Percentiles rank a stretch among this genome's conserved stretches.
Conservation (phyloP, 225 moss, liverwort and hornwort species). For the Pseudisothecium myosuroides region DNA sequence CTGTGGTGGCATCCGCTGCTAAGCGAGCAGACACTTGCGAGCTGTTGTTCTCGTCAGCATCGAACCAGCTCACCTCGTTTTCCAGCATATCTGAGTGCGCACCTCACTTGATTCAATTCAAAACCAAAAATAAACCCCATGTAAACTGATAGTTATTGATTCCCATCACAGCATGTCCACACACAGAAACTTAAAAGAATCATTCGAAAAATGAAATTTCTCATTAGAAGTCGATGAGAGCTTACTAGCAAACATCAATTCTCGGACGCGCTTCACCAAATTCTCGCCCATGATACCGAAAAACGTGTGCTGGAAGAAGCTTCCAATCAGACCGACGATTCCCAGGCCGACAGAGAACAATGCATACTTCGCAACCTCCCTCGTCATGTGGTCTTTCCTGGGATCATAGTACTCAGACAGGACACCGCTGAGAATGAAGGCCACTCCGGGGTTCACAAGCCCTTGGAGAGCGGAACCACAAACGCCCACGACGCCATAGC, state of each 20-base stretch:
- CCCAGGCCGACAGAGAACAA: neutral
- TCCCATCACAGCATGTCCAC: neutral
- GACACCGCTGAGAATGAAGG: slow-evolving; percentile 1
- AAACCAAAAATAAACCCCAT: neutral
- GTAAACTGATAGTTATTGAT: neutral
- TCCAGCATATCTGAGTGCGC: slow-evolving; percentile 9
- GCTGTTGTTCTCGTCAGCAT: slow-evolving; percentile 46
- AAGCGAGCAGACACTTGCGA: slow-evolving; percentile 35
- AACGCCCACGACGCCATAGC: slow-evolving; percentile 1
- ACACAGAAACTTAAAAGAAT: neutral
- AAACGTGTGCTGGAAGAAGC: slow-evolving; percentile 22
- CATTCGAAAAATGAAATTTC: neutral
- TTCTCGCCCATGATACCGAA: slow-evolving; percentile 51
- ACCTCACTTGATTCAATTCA: neutral
- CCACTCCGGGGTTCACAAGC: slow-evolving; percentile 16
- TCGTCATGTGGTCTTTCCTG: neutral
- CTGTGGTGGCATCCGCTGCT: slow-evolving; percentile 41
- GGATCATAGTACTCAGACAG: slow-evolving; percentile 16
- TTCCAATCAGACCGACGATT: neutral
- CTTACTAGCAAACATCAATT: slow-evolving; percentile 41
- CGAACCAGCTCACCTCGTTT: slow-evolving; percentile 54
- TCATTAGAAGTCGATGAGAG: neutral
- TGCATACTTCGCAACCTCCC: slow-evolving; percentile 1
- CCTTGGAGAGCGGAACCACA: slow-evolving; percentile 8
- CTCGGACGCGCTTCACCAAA: slow-evolving; percentile 34